A percentile compares a stretch with the other conserved stretches of the same genome.
Conservation (phyloP, 345 rosid species). For the Salix purpurea region DNA sequence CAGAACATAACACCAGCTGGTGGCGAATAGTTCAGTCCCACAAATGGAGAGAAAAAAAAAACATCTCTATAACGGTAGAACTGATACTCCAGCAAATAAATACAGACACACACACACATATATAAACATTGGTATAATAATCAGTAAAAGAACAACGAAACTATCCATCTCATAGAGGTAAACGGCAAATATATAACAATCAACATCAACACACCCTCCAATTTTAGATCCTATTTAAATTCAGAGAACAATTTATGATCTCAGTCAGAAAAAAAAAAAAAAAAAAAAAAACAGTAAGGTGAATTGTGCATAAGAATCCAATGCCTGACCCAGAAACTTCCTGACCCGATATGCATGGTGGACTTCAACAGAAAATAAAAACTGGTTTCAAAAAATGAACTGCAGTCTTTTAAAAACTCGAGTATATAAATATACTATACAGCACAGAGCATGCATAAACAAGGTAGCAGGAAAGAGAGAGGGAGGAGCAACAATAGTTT, state of each 20-base stretch:
- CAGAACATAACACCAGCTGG: background rate
- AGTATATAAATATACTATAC: background rate
- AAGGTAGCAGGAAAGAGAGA: background rate
- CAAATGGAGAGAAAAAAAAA: background rate
- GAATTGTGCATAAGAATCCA: background rate
- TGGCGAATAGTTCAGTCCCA: background rate
- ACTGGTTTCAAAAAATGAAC: background rate
- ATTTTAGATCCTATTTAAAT: background rate
- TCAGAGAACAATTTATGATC: background rate
- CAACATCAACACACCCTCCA: background rate
- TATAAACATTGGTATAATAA: background rate
- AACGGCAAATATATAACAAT: too few species aligned
- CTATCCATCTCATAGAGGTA: too few species aligned
- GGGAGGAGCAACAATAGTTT: slow-evolving; percentile 11
- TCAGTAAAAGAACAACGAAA: background rate
- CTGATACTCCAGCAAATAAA: background rate
- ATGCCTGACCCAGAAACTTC: background rate
- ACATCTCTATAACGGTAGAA: background rate
- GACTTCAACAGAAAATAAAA: background rate
- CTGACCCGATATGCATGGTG: background rate
- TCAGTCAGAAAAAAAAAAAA: too few species aligned
- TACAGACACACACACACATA: too few species aligned
- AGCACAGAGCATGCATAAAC: background rate
- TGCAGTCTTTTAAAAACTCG: background rate
- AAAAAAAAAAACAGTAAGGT: background rate